phyloP scores from a whole-genome alignment of 352 stramenopile genomes.

The Phytopythium boreale region DNA sequence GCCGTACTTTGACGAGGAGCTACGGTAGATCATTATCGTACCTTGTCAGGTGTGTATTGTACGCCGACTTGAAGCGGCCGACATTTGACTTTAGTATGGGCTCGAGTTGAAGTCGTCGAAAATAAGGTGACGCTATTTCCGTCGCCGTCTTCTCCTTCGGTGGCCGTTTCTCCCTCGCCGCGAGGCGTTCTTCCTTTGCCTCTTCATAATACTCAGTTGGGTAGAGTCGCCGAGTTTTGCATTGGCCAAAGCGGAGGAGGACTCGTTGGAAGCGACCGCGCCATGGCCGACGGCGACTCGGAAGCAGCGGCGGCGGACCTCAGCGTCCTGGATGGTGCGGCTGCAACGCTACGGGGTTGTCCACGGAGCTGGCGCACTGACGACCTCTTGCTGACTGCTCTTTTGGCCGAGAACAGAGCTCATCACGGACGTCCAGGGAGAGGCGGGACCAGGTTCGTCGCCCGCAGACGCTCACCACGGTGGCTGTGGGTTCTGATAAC shows the following conservation, averaged over 20 bases:
- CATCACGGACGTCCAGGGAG: constrained; percentile 21
- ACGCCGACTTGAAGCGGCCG: not conserved
- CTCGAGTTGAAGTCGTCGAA: not conserved
- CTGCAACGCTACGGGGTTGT: not conserved
- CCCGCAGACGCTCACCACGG: too few species aligned
- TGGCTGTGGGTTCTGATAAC: too few species aligned
- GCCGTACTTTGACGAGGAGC: not conserved
- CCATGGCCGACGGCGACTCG: constrained; percentile 4
- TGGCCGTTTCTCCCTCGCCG: not conserved
- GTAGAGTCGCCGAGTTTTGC: too few species aligned
- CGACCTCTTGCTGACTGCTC: not conserved
- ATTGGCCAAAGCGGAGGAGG: not conserved
- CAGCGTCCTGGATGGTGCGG: constrained; percentile 31
- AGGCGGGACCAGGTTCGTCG: constrained; percentile 6
- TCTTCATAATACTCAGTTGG: too few species aligned
- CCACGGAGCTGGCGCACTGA: not conserved
- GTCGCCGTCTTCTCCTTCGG: not conserved
- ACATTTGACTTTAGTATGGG: not conserved
- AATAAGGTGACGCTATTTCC: not conserved
- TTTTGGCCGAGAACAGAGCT: constrained; percentile 11
- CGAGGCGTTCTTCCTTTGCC: not conserved
- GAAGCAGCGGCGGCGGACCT: constrained; percentile 14
- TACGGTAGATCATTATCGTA: not conserved
- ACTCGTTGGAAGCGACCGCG: not conserved
- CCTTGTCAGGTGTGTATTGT: not conserved